Conservation (phyloP, 2,329 filamentous ascomycete species). For the Coniella lustricola region DNA sequence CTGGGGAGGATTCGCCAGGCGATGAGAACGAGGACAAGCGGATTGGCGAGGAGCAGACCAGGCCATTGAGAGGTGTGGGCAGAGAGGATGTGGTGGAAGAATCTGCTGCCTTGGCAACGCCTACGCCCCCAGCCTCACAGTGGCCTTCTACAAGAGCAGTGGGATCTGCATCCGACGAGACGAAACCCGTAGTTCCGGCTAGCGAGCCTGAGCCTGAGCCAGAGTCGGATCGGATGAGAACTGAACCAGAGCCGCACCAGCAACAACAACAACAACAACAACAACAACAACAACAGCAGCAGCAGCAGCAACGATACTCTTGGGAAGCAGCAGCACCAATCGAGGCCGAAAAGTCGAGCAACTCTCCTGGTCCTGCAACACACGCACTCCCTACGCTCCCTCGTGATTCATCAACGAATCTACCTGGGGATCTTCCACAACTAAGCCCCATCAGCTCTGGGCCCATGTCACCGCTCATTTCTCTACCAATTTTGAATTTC, state of each 20-base stretch:
- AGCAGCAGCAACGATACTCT: conserved; percentile 30
- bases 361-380: not conserved
- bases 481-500: conserved; percentile 10
- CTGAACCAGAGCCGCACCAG: not conserved
- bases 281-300: conserved; percentile 15
- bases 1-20: conserved; percentile 32
- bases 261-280: conserved; percentile 10
- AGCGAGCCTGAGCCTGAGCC: conserved; percentile 5
- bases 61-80: not conserved
- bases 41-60: not conserved
- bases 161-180: not conserved
- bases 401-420: not conserved
- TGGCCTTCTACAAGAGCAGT: not conserved
- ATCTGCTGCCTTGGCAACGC: not conserved
- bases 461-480: conserved; percentile 8
- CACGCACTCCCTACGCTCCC: not conserved
- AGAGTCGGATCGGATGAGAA: no score
- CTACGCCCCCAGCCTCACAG: not conserved
- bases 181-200: not conserved
- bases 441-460: conserved; percentile 5
- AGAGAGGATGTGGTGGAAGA: not conserved
- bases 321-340: conserved; percentile 30
- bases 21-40: not conserved
- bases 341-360: conserved; percentile 7
- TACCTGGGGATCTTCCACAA: not conserved